A percentile compares a stretch with the other conserved stretches of the same genome.
Conservation (phyloP, 2,329 filamentous ascomycete species). For the Sarocladium brachiariae region DNA sequence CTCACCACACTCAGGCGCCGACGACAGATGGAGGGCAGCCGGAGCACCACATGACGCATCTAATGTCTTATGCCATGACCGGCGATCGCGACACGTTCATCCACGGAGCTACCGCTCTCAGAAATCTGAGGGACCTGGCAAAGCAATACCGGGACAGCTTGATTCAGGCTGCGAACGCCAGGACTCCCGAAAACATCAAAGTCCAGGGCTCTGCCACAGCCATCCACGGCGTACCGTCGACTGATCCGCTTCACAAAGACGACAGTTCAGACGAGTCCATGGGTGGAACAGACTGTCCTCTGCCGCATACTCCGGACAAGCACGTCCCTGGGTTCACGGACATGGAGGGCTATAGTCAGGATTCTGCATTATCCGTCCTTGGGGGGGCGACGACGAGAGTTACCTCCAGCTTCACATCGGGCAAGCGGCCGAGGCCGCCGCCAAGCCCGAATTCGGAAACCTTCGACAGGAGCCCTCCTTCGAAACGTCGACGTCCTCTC, state of each 20-base stretch:
- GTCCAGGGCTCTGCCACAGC: neutral
- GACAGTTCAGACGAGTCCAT: neutral
- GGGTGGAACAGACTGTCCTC: neutral
- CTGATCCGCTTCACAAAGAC: neutral
- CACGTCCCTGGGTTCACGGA: neutral
- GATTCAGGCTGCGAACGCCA: slow-evolving; percentile 8
- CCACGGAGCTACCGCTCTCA: slow-evolving; percentile 7
- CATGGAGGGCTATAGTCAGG: neutral
- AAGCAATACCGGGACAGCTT: slow-evolving; percentile 10
- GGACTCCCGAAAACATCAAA: too few relatives aligned
- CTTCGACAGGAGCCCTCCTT: neutral
- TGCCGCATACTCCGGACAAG: neutral
- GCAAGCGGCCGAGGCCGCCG: neutral
- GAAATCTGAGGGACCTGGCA: slow-evolving; percentile 10
- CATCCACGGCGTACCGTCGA: neutral
- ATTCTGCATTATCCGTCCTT: neutral
- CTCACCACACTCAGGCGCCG: slow-evolving; percentile 26
- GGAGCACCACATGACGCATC: slow-evolving; percentile 33
- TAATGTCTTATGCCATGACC: slow-evolving; percentile 1
- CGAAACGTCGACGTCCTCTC: neutral
- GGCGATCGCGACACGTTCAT: slow-evolving; percentile 1
- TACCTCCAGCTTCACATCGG: neutral
- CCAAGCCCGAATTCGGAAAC: neutral
- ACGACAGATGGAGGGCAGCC: slow-evolving; percentile 21
- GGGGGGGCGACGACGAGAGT: neutral